A percentile compares a stretch with the other conserved stretches of the same genome.
These are phyloP conservation scores for Pythium periplocum DNA, from an alignment of 352 stramenopile species.

Conservation along the genomic window DNA sequence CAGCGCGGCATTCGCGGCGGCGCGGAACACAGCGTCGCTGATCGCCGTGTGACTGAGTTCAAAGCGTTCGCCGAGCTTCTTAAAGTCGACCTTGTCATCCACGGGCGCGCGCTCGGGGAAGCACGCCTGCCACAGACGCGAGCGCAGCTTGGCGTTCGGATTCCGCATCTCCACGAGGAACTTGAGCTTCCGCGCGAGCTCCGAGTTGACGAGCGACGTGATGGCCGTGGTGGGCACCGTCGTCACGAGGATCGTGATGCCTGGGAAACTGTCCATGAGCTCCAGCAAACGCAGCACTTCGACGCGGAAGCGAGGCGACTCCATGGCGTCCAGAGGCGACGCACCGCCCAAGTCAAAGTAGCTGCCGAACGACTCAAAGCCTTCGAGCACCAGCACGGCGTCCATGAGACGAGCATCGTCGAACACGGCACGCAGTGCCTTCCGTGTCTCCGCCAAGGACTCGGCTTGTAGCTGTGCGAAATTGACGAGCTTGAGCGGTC, in stretches of 20 bases:
- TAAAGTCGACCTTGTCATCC: slow-evolving; percentile 58
- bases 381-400: slow-evolving; percentile 78
- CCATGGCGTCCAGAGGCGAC: slow-evolving; percentile 39
- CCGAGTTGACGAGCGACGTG: slow-evolving; percentile 48
- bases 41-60: slow-evolving; percentile 75
- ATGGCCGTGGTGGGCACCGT: slow-evolving; percentile 50
- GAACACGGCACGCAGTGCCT: slow-evolving; percentile 74
- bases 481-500: slow-evolving; percentile 77
- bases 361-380: slow-evolving; percentile 84
- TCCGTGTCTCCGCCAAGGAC: slow-evolving; percentile 67
- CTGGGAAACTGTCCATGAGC: slow-evolving; percentile 74
- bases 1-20: slow-evolving; percentile 62
- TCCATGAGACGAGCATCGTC: slow-evolving; percentile 85
- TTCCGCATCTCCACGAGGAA: slow-evolving; percentile 85
- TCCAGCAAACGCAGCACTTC: slow-evolving; percentile 74
- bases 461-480: slow-evolving; percentile 74
- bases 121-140: slow-evolving; percentile 70
- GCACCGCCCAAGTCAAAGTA: slow-evolving; percentile 49
- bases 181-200: slow-evolving; percentile 72
- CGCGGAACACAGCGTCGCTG: slow-evolving; percentile 80
- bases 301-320: slow-evolving; percentile 69
- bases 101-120: slow-evolving; percentile 68
- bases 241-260: slow-evolving; percentile 71
- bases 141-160: slow-evolving; percentile 62
- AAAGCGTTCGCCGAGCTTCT: slow-evolving; percentile 62